Evolutionary conservation across 129 eudicot genomes (phyloP).

Genomic region (Mikania micrantha): DNA sequence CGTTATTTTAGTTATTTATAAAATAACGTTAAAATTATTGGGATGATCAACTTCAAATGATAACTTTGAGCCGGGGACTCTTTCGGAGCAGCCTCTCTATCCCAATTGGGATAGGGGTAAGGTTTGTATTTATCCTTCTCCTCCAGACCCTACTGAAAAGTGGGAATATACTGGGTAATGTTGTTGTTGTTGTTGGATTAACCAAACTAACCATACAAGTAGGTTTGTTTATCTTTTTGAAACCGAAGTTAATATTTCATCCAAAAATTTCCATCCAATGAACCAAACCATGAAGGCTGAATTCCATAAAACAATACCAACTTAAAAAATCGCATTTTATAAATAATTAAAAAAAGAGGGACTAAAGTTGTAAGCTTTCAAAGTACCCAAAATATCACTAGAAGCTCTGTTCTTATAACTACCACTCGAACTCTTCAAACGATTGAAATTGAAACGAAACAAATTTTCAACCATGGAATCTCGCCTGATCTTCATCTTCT

Average conservation of each 20-base stretch:
- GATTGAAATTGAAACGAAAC: conserved; percentile 23
- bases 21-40: too few species aligned
- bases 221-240: background rate
- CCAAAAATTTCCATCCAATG: background rate
- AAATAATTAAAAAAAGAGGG: background rate
- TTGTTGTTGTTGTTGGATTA: too few species aligned
- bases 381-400: conserved; percentile 19
- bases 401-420: background rate
- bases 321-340: background rate
- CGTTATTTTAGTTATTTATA: too few species aligned
- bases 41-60: too few species aligned
- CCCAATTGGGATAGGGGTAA: too few species aligned
- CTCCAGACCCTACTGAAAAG: too few species aligned
- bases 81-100: too few species aligned
- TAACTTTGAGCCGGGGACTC: too few species aligned
- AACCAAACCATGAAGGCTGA: background rate
- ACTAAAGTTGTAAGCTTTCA: conserved; percentile 3
- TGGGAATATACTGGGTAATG: too few species aligned
- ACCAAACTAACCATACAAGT: background rate
- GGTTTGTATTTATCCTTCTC: too few species aligned
- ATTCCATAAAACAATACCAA: background rate
- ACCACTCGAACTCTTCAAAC: conserved; percentile 16
- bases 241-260: background rate
- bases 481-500: conserved; percentile 14
- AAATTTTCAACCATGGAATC: conserved; percentile 37